Evolutionary conservation across 169 alveolate genomes (phyloP), one percentile per base, ranked within the genome.

Genomic region (Plasmodium berghei): DNA sequence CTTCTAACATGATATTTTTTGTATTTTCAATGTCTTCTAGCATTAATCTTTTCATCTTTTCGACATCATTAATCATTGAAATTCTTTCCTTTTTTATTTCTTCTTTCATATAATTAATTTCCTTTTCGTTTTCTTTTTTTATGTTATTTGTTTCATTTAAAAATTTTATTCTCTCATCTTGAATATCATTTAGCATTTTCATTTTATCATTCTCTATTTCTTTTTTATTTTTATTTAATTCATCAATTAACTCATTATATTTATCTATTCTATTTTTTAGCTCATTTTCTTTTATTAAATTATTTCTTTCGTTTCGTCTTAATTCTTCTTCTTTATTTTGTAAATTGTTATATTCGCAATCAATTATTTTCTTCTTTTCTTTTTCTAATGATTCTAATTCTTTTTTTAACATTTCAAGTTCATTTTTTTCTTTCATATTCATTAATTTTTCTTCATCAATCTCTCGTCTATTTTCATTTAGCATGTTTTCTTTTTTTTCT

Each of bases 251-350:
- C 14, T 80, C 90, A 61, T 80, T 80, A 42, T 80, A 80, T n/a
- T 67, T 80, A n/a, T 80, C 90, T 2, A 80, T 80, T 80, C 83
- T 66, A 48, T 52, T 80, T 42, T 80, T 80, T 59, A 80, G 18
- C 67, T 80, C 90, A 22, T 80, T 80, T 42, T 80, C 85, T 62
- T 80, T 80, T 5, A 80, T 80, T 8, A 80, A 49, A 20, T 67
- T 67, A 55, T 54, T 80, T 66, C 90, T 55, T 28, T 80, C 90
- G 69, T 80, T 80, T 80, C 90, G 52, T 67, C 72, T 66, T 72
- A 80, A 16, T 55, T 80, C 90, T 58, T 80, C 90, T 80, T 80
- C 90, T 52, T 66, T 80, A 69, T 55, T 80, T 45, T 80, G 90
- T 28, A 80, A 67, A 66, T 80, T 80, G 16, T 61, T 80, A 49